Conservation (phyloP, 163 green algal species). For the Trebouxia gelatinosa region DNA sequence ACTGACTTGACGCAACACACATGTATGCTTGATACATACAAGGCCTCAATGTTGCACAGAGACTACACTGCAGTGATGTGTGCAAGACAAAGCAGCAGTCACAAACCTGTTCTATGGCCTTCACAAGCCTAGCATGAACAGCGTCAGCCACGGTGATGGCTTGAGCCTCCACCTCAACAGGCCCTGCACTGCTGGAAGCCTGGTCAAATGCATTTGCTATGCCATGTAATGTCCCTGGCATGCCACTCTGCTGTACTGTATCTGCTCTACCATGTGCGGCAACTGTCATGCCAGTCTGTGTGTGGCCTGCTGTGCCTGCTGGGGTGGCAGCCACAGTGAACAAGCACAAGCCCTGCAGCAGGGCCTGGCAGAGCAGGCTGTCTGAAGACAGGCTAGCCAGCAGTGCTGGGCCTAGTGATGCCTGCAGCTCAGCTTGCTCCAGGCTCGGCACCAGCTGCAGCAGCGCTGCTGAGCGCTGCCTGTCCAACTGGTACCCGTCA, state of each 20-base stretch:
- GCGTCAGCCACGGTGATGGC: no score
- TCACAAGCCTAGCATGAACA: neutral
- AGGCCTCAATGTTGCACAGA: neutral
- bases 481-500: neutral
- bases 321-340: constrained; percentile 10
- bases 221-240: neutral
- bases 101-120: neutral
- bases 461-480: constrained; percentile 3
- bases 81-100: neutral
- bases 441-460: constrained; percentile 5
- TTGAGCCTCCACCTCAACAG: constrained; percentile 1
- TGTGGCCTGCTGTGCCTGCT: constrained; percentile 3
- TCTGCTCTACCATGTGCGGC: neutral
- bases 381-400: neutral
- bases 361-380: neutral
- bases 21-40: no score
- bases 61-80: no score
- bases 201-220: no score
- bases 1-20: neutral
- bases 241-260: neutral
- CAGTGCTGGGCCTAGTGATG: neutral
- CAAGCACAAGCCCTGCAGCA: constrained; percentile 28
- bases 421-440: constrained; percentile 1
- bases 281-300: neutral
- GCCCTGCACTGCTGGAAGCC: no score